These are phyloP conservation scores for Yamadazyma dendronema DNA, from an alignment of 1,139 yeast species.

Conservation along the genomic window DNA sequence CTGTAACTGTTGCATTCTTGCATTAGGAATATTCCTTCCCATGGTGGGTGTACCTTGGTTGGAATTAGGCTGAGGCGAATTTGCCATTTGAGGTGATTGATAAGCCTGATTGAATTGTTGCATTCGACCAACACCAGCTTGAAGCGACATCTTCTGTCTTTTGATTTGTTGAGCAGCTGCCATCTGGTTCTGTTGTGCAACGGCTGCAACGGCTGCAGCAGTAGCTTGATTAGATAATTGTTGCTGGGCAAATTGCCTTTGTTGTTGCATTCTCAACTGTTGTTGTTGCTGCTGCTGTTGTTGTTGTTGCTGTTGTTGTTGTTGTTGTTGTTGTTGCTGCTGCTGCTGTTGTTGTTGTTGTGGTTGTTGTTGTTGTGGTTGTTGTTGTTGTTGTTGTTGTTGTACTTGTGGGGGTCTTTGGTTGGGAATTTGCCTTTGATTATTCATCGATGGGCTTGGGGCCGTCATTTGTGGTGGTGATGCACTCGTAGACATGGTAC, in stretches of 20 bases:
- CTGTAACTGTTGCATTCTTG: constrained; percentile 21
- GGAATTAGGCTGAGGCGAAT: constrained; percentile 12
- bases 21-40: constrained; percentile 15
- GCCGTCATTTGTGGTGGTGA: constrained; percentile 9
- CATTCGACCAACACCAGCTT: constrained; percentile 21
- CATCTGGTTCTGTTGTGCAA: constrained; percentile 11
- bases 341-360: constrained; percentile 18
- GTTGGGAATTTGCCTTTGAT: constrained; percentile 1
- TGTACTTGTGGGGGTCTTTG: constrained; percentile 3
- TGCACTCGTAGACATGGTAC: constrained; percentile 2
- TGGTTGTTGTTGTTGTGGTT: constrained; percentile 18
- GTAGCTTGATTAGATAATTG: constrained; percentile 14
- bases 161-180: constrained; percentile 12
- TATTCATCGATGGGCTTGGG: constrained; percentile 6
- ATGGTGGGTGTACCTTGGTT: constrained; percentile 18
- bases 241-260: constrained; percentile 20
- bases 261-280: constrained; percentile 17
- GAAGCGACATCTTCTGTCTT: constrained; percentile 16
- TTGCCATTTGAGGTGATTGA: constrained; percentile 12
- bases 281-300: constrained; percentile 20
- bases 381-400: constrained; percentile 7
- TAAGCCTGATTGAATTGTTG: constrained; percentile 12
- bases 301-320: constrained; percentile 8
- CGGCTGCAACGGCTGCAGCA: constrained; percentile 14
- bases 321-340: no score